A percentile compares a stretch with the other conserved stretches of the same genome.
These are phyloP conservation scores for Capsicum pubescens DNA, from an alignment of 257 asterid genomes.

Conservation along the genomic window DNA sequence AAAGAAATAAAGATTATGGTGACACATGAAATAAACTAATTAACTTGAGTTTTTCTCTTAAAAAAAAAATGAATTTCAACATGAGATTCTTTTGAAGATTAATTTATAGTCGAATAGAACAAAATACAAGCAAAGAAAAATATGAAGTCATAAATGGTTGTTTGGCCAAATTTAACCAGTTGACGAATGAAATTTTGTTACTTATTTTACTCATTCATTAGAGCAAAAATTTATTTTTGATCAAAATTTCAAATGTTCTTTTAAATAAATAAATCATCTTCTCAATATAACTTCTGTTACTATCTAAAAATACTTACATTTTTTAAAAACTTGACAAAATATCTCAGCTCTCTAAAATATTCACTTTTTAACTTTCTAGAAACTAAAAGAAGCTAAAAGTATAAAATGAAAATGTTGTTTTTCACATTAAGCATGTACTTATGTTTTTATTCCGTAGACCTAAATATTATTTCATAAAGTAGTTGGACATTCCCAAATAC, in stretches of 20 bases:
- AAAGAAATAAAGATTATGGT: not conserved
- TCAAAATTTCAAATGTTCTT: not conserved
- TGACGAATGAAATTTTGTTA: too few species aligned
- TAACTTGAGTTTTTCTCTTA: not conserved
- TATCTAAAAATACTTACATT: not conserved
- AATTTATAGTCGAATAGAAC: not conserved
- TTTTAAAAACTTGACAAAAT: not conserved
- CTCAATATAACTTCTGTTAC: not conserved
- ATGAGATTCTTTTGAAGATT: not conserved
- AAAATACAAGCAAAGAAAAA: too few species aligned
- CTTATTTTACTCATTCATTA: too few species aligned
- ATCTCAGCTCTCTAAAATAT: not conserved
- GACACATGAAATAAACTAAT: not conserved
- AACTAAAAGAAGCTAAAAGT: not conserved
- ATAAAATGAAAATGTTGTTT: not conserved
- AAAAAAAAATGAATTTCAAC: not conserved
- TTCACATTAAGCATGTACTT: not conserved
- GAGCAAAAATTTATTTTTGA: too few species aligned
- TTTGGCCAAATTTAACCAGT: not conserved
- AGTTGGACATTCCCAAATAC: not conserved
- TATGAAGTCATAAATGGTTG: not conserved
- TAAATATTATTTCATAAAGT: constrained; percentile 13
- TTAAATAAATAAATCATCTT: too few species aligned
- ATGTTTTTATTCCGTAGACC: not conserved
- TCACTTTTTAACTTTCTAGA: not conserved